phyloP scores from a whole-genome alignment of 169 alveolate species.

The Plasmodium knowlesi region DNA sequence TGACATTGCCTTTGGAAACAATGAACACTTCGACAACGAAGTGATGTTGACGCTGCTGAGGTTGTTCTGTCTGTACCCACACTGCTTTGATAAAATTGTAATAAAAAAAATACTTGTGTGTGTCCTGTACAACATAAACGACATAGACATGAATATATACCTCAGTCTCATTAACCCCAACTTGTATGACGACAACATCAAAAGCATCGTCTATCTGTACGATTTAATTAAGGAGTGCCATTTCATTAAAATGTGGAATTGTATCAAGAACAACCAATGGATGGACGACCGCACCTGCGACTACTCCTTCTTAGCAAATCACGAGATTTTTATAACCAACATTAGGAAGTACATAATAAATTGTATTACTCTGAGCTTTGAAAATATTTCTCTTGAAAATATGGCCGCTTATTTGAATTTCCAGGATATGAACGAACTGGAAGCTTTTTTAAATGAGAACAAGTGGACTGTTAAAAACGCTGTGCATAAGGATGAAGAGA shows the following conservation, averaged over 20 bases:
- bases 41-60: slow-evolving; percentile 67
- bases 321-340: slow-evolving; percentile 23
- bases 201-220: slow-evolving; percentile 31
- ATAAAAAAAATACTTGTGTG: slow-evolving; percentile 64
- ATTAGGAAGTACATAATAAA: slow-evolving; percentile 52
- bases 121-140: slow-evolving; percentile 58
- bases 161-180: slow-evolving; percentile 58
- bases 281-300: slow-evolving; percentile 21
- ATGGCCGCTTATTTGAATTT: slow-evolving; percentile 58
- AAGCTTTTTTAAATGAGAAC: slow-evolving; percentile 22
- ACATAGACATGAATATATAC: slow-evolving; percentile 57
- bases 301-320: slow-evolving; percentile 41
- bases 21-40: slow-evolving; percentile 66
- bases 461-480: slow-evolving; percentile 54
- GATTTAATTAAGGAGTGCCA: slow-evolving; percentile 56
- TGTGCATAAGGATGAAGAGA: slow-evolving; percentile 31
- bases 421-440: slow-evolving; percentile 7
- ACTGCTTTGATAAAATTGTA: slow-evolving; percentile 56
- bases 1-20: slow-evolving; percentile 59
- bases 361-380: slow-evolving; percentile 54
- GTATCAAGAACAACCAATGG: slow-evolving; percentile 34
- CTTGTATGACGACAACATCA: slow-evolving; percentile 65
- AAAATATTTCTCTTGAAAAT: slow-evolving; percentile 38
- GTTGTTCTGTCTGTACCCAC: slow-evolving; percentile 67
- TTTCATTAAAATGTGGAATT: slow-evolving; percentile 51